phyloP scores from a whole-genome alignment of 306 rosid species.

The Malus sylvestris region DNA sequence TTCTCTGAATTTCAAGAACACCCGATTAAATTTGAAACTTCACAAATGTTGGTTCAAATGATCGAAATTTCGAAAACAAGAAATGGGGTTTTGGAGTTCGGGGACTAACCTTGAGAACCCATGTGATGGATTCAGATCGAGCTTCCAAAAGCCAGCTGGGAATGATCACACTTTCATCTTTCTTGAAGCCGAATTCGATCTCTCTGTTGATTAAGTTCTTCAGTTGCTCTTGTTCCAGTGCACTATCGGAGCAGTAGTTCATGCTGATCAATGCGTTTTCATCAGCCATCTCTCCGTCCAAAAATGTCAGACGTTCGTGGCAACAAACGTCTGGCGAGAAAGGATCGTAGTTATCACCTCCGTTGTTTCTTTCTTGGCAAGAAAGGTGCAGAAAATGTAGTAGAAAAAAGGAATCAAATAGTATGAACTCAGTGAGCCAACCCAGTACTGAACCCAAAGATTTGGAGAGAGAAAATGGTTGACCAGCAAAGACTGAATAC shows the following conservation, averaged over 20 bases:
- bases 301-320: conserved; percentile 21
- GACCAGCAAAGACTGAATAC: conserved; percentile 6
- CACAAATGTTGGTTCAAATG: too few relatives aligned
- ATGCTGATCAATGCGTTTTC: background rate
- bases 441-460: background rate
- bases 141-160: conserved; percentile 38
- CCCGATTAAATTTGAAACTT: too few relatives aligned
- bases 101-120: conserved; percentile 72
- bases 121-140: conserved; percentile 59
- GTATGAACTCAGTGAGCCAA: background rate
- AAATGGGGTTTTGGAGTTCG: background rate
- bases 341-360: background rate
- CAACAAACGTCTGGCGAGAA: conserved; percentile 31
- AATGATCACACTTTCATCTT: conserved; percentile 17
- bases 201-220: conserved; percentile 44
- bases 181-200: conserved; percentile 35
- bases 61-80: background rate
- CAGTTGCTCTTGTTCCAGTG: too few relatives aligned
- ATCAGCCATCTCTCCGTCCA: conserved; percentile 2
- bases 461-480: conserved; percentile 12
- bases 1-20: too few relatives aligned
- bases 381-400: too few relatives aligned
- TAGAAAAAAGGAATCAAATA: too few relatives aligned
- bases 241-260: background rate
- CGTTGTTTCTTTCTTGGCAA: background rate